Evolutionary conservation across 2,329 filamentous ascomycete species (phyloP), one percentile per base, ranked within the genome.

Genomic region (Bipolaris oryzae): DNA sequence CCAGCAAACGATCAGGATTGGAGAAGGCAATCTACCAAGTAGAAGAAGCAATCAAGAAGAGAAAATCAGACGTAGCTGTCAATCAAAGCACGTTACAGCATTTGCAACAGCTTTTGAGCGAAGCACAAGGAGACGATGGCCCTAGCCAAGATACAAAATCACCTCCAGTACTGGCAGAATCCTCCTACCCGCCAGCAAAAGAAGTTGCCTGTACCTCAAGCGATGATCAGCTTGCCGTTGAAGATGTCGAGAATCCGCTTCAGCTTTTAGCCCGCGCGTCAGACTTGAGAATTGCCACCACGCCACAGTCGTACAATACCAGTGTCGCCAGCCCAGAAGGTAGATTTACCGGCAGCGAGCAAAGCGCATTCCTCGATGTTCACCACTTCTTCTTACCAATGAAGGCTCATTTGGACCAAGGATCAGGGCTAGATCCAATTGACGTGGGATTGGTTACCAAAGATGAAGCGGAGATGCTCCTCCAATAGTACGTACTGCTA

Each of bases 11-110:
- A 38, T 88, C 87, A 15, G 89, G 89, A 0, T 77, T 91, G 28
- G 89, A 91, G 60, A 91, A 91, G 75, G 89, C 89, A 3, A 82
- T 92, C 18, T 86, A 85, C 67, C 88, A 90, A 69, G 88, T 92
- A 58, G 87, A 91, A 68, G 86, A 91, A 72, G 89, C 88, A 7
- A 69, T 76, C 48, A 75, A 71, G 55, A 75, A 70, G 56, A 69
- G 71, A 13, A 73, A 65, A 46, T 57, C 69, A 3, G 70, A 72
- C 44, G 55, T 59, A 16, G 54, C 59, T 15, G 55, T 66, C 9
- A 68, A 60, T 44, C 64, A 58, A 21, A 66, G 48, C 44, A 72
- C 70, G 2, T 57, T 72, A 7, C 66, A 71, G 31, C 70, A 74
- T 37, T 49, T 87, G 25, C 80, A 84, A 53, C 79, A 79, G 45